Evolutionary conservation across 768 basidiomycete species (phyloP).

Genomic region (Exidia glandulosa): DNA sequence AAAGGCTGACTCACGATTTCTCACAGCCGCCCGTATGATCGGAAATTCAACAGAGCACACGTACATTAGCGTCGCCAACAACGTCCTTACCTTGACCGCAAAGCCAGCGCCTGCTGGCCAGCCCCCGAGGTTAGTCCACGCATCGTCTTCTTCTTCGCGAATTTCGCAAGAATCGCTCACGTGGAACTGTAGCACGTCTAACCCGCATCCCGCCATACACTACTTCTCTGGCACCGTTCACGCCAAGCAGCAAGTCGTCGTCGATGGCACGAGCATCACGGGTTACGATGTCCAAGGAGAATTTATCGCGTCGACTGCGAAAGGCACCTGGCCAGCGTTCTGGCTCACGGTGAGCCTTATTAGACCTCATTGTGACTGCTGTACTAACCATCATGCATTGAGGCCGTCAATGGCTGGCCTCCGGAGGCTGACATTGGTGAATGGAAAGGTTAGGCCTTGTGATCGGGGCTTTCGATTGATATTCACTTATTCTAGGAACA

Average conservation of each 20-base stretch:
- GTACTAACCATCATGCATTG: background rate
- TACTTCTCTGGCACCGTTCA: constrained; percentile 29
- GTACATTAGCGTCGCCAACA: constrained; percentile 26
- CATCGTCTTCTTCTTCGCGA: too few species aligned
- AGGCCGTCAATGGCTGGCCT: constrained; percentile 30
- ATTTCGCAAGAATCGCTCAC: background rate
- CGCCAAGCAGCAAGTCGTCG: constrained; percentile 31
- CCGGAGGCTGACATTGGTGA: constrained; percentile 35
- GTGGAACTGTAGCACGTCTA: constrained; percentile 15
- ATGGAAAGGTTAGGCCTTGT: constrained; percentile 16
- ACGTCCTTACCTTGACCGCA: constrained; percentile 30
- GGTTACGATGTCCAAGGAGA: constrained; percentile 31
- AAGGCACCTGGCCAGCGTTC: constrained; percentile 35
- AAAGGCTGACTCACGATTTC: too few species aligned
- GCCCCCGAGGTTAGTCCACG: constrained; percentile 24
- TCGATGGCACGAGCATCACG: constrained; percentile 20
- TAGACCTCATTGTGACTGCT: background rate
- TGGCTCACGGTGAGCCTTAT: constrained; percentile 26
- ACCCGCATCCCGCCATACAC: constrained; percentile 33
- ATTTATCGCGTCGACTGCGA: constrained; percentile 30
- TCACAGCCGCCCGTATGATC: constrained; percentile 31
- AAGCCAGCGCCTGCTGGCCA: constrained; percentile 30
- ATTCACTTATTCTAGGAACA: constrained; percentile 1
- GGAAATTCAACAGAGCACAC: constrained; percentile 30
- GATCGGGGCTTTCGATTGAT: too few species aligned